Evolutionary conservation across 2,329 filamentous ascomycete species (phyloP).

Genomic region (Apiospora marii): DNA sequence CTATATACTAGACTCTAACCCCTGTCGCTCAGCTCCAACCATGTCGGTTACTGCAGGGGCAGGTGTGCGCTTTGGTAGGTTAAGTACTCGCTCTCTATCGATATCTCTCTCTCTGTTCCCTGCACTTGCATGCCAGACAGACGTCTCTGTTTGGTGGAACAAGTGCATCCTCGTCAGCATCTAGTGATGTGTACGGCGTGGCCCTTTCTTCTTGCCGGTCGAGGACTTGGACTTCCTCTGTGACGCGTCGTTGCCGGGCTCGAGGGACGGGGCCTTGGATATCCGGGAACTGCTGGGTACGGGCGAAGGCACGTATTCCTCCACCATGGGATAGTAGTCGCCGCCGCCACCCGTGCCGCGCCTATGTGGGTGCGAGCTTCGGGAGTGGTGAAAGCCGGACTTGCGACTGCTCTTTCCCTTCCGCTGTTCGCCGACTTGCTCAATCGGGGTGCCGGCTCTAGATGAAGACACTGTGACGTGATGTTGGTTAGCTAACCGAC

Average conservation of each 20-base stretch:
- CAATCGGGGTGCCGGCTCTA: conserved; percentile 44
- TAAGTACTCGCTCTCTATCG: background rate
- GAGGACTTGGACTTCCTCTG: conserved; percentile 38
- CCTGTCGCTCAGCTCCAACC: conserved; percentile 2
- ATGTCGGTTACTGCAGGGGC: background rate
- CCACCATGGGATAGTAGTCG: background rate
- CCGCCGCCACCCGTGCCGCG: conserved; percentile 21
- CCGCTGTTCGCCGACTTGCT: conserved; percentile 47
- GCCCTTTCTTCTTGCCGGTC: conserved; percentile 40
- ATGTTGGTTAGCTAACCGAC: background rate
- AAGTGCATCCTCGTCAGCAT: background rate
- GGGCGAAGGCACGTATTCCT: conserved; percentile 9
- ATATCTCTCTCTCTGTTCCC: background rate
- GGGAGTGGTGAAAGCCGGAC: conserved; percentile 39
- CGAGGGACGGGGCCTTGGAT: conserved; percentile 29
- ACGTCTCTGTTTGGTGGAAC: background rate
- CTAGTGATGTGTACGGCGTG: conserved; percentile 36
- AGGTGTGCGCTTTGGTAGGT: background rate
- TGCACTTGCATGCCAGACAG: background rate
- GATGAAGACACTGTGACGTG: conserved; percentile 40
- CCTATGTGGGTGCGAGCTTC: background rate
- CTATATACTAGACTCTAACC: conserved; percentile 10
- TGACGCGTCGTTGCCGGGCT: conserved; percentile 30
- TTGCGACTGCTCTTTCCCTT: conserved; percentile 49
- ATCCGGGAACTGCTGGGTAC: conserved; percentile 28